These are phyloP conservation scores for Metschnikowia henanensis DNA, from an alignment of 805 yeast species.

Conservation along the genomic window DNA sequence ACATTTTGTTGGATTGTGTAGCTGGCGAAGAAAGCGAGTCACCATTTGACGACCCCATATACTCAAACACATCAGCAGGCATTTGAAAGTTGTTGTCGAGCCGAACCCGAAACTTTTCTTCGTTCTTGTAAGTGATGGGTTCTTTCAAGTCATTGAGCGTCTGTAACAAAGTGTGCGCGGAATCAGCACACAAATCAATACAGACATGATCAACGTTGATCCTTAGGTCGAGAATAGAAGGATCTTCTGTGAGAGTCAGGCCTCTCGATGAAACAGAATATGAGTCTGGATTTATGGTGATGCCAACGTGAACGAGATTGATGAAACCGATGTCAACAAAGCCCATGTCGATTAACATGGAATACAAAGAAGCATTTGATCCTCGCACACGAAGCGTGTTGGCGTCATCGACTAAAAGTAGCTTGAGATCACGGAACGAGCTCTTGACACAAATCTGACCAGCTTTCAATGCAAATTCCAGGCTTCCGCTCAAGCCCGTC, in stretches of 20 bases:
- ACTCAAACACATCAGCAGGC: conserved; percentile 36
- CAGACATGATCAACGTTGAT: conserved; percentile 48
- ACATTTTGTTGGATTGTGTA: not conserved
- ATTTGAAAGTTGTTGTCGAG: conserved; percentile 27
- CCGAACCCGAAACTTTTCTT: conserved; percentile 53
- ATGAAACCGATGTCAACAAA: conserved; percentile 52
- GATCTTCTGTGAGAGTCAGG: conserved; percentile 2
- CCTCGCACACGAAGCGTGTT: conserved; percentile 1
- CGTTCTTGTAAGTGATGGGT: conserved; percentile 59
- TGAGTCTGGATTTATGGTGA: conserved; percentile 27
- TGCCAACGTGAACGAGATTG: conserved; percentile 38
- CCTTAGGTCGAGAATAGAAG: conserved; percentile 42
- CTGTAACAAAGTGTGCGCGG: conserved; percentile 70
- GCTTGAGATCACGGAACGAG: conserved; percentile 48
- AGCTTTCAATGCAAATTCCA: conserved; percentile 43
- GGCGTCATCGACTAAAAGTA: conserved; percentile 66
- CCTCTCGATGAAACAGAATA: not conserved
- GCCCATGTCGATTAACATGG: conserved; percentile 43
- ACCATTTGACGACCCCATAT: conserved; percentile 1
- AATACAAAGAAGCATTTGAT: not conserved
- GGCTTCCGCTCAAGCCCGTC: conserved; percentile 52
- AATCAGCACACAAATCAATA: conserved; percentile 78
- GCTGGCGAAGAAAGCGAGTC: not conserved
- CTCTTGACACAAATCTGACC: conserved; percentile 38
- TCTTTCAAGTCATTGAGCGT: conserved; percentile 69